Base-by-base conservation (phyloP, 1,139 yeast species). In the Saccharomycopsis phalli region DNA sequence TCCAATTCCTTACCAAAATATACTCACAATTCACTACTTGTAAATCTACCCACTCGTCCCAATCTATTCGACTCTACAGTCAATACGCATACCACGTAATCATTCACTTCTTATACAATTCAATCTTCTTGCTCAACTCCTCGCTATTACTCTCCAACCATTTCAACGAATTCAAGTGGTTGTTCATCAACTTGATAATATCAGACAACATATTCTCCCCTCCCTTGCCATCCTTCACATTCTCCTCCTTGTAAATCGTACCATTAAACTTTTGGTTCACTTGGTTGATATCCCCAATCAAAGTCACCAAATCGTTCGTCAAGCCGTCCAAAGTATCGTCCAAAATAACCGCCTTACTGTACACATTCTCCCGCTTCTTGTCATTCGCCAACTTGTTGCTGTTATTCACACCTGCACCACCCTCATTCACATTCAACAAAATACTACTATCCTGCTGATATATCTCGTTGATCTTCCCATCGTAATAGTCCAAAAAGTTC, bases 331-430 rank as follows among this genome's bases (percentile, higher is more conserved):
- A 65, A 56, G 82, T 82, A 52, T 81, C 91, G 55, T 86, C 94
- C 49, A 91, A 66, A 41, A 77, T 66, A 55, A 88, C 94, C 0
- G 98, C 97, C 32, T 87, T 73, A 50, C 76, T 78, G 57, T 88
- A 91, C 0, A 95, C 94, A 54, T 81, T 82, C 55, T 82, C 93
- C 53, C 98, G 77, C 54, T 87, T 84, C 58, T 82, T 86, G 57
- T 91, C 98, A 32, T 63, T 55, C 2, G 56, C 50, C 17, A 29
- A 36, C n/a, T 37, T 31, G 19, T 36, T 21, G 40, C 35, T 32
- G 30, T 51, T 49, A 51, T 7, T 75, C 62, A 37, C 74, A 57
- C 4, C 66, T 6, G 23, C 11, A 26, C 26, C 34, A 25, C 23
- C 25, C 6, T 20, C 33, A 14, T n/a, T 22, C 32, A 40, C 34